A percentile compares a stretch with the other conserved stretches of the same genome.
Evolutionary conservation across 2,329 filamentous ascomycete genomes (phyloP).

Genomic region (Colletotrichum godetiae): DNA sequence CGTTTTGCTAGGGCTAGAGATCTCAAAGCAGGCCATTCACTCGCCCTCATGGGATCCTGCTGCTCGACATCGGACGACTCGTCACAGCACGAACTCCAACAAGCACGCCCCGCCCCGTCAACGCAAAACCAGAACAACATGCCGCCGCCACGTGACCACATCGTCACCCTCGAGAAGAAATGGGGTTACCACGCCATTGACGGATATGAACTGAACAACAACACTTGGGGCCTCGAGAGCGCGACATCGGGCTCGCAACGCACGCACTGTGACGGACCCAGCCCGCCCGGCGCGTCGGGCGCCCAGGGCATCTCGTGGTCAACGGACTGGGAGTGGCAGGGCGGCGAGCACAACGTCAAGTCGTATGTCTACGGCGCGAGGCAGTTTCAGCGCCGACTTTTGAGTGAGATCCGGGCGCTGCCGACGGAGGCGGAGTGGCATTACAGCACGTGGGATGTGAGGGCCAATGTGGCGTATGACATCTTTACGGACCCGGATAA

Average conservation of each 20-base stretch:
- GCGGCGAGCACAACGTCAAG: conserved; percentile 52
- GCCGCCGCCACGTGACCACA: conserved; percentile 37
- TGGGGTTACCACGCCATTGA: conserved; percentile 44
- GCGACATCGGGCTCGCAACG: conserved; percentile 54
- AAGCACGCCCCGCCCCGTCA: conserved; percentile 5
- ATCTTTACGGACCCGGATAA: conserved; percentile 64
- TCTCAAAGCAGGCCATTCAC: neutral
- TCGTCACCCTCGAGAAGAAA: conserved; percentile 41
- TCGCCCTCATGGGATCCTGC: conserved; percentile 10
- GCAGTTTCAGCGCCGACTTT: conserved; percentile 43
- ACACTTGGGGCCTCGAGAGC: conserved; percentile 54
- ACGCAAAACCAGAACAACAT: conserved; percentile 13
- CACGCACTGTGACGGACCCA: conserved; percentile 50
- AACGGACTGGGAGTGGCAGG: conserved; percentile 55
- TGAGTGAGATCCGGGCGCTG: conserved; percentile 48
- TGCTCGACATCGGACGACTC: conserved; percentile 15
- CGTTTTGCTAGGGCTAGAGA: neutral
- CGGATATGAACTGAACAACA: conserved; percentile 51
- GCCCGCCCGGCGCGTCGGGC: conserved; percentile 39
- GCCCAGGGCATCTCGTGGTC: conserved; percentile 49
- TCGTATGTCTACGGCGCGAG: conserved; percentile 55
- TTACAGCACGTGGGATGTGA: conserved; percentile 60
- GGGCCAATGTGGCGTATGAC: conserved; percentile 72
- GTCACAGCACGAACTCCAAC: conserved; percentile 8
- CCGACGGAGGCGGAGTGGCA: conserved; percentile 49